Percentiles rank a stretch among this genome's conserved stretches.
Evolutionary conservation across 2,329 filamentous ascomycete species (phyloP).

Genomic region (Fusarium pseudonygamai): DNA sequence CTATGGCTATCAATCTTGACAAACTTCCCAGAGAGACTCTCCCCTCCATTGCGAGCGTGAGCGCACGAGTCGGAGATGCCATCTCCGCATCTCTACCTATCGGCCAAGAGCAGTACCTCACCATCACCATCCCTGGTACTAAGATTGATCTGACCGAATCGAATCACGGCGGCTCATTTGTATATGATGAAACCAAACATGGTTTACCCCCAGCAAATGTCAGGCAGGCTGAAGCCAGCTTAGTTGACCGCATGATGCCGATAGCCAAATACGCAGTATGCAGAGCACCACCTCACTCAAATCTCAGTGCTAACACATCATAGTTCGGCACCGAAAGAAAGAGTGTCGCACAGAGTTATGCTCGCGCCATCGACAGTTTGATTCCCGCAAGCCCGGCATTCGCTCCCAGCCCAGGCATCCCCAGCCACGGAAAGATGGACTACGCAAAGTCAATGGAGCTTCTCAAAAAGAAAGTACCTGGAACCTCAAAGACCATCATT

Average conservation of each 20-base stretch:
- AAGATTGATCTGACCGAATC: background rate
- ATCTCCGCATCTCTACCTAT: background rate
- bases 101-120: background rate
- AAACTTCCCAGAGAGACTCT: background rate
- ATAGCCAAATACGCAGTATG: background rate
- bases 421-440: background rate
- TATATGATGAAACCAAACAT: background rate
- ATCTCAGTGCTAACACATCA: accelerated
- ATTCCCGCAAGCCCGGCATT: background rate
- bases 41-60: background rate
- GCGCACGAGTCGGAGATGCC: background rate
- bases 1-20: background rate
- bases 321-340: background rate
- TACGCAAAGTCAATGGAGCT: background rate
- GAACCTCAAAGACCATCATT: background rate
- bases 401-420: background rate
- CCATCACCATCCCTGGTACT: background rate
- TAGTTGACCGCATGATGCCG: background rate
- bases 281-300: accelerated
- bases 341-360: background rate
- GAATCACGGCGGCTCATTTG: background rate
- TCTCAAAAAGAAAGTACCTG: background rate
- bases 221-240: background rate
- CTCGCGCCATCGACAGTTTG: background rate
- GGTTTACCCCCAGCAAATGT: background rate